Percentiles rank a stretch among this genome's conserved stretches.
These are phyloP conservation scores for Lathyrus tuberosus DNA, from an alignment of 306 rosid species.

Conservation along the genomic window DNA sequence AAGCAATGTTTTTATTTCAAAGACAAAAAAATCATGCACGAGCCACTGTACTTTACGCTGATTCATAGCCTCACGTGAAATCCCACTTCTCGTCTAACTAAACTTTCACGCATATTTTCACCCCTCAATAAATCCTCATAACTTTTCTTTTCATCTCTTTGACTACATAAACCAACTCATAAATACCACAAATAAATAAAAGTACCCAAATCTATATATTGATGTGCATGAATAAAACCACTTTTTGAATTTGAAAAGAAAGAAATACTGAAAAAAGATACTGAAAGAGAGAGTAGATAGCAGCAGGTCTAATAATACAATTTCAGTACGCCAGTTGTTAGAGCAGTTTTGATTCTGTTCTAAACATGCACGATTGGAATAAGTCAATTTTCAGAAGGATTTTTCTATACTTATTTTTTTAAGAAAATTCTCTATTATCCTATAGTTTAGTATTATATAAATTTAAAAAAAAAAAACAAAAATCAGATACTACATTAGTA, in stretches of 20 bases:
- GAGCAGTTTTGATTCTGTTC: slow-evolving; percentile 42
- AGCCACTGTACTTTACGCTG: slow-evolving; percentile 27
- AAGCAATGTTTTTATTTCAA: neutral
- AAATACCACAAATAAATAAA: neutral
- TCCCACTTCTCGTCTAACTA: slow-evolving; percentile 40
- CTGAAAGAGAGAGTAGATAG: slow-evolving; percentile 13
- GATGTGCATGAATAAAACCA: slow-evolving; percentile 21
- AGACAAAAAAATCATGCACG: slow-evolving; percentile 28
- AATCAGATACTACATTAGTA: neutral
- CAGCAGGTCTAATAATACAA: slow-evolving; percentile 36
- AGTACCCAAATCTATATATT: neutral
- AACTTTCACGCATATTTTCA: slow-evolving; percentile 27
- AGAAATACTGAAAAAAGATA: neutral
- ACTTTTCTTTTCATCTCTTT: neutral
- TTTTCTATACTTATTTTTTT: neutral
- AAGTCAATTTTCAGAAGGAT: slow-evolving; percentile 14
- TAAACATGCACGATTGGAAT: slow-evolving; percentile 26
- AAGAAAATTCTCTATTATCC: neutral
- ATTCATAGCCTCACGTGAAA: slow-evolving; percentile 43
- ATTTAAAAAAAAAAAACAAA: neutral
- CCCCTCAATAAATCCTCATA: neutral
- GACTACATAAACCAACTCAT: neutral
- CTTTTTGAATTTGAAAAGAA: slow-evolving; percentile 13
- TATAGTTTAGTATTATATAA: neutral
- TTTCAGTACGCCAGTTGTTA: slow-evolving; percentile 39